Evolutionary conservation across 2,329 filamentous ascomycete species (phyloP).

Genomic region (Pyrenophora tritici-repentis): DNA sequence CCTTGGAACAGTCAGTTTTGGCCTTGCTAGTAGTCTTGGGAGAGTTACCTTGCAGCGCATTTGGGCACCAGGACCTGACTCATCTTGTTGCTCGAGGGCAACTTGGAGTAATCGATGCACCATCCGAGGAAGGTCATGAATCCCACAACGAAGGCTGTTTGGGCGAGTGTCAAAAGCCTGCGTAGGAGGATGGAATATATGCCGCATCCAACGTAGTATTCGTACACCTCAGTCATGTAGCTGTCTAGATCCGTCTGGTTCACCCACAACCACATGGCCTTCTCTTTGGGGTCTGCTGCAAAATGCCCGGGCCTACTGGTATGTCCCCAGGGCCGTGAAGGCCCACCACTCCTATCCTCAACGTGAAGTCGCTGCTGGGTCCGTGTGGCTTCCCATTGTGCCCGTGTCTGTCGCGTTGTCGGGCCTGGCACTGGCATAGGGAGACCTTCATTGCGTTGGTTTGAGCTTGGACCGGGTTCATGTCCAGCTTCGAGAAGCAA

Average conservation of each 20-base stretch:
- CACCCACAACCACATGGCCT: conserved; percentile 89
- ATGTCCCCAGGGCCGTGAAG: conserved; percentile 29
- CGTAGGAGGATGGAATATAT: conserved; percentile 82
- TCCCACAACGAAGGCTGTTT: conserved; percentile 79
- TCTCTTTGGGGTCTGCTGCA: conserved; percentile 66
- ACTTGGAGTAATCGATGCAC: conserved; percentile 79
- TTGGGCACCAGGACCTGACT: conserved; percentile 69
- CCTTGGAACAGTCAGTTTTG: conserved; percentile 38
- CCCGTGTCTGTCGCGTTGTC: conserved; percentile 49
- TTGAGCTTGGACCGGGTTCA: conserved; percentile 35
- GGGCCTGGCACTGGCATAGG: conserved; percentile 52
- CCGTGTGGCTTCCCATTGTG: conserved; percentile 58
- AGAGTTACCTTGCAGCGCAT: conserved; percentile 63
- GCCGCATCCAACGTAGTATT: conserved; percentile 82
- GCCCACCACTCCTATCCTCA: conserved; percentile 25
- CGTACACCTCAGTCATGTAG: conserved; percentile 84
- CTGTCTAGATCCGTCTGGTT: conserved; percentile 88
- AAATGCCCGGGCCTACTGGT: conserved; percentile 33
- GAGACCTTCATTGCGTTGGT: conserved; percentile 34
- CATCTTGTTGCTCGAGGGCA: conserved; percentile 68
- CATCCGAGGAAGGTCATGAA: conserved; percentile 83
- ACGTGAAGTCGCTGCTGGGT: conserved; percentile 53
- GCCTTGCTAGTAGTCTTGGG: background rate
- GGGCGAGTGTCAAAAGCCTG: conserved; percentile 74
- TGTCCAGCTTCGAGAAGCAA: conserved; percentile 62